phyloP scores from a whole-genome alignment of 106 monocot genomes.

The Triglochin maritima region DNA sequence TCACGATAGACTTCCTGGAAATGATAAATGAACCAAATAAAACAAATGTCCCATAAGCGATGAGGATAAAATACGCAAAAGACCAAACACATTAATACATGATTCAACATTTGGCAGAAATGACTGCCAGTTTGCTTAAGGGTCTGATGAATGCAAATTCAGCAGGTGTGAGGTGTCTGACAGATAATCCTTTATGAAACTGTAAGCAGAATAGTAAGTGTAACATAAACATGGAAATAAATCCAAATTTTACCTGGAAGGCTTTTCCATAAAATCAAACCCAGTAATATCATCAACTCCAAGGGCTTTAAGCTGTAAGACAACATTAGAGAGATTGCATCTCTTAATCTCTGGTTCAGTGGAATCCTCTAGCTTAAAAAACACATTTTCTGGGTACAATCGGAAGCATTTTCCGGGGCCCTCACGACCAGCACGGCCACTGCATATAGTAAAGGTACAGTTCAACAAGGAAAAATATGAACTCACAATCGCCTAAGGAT shows the following conservation, averaged over 20 bases:
- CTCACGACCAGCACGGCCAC: constrained; percentile 95
- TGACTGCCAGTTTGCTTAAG: too few relatives aligned
- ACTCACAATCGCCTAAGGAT: too few relatives aligned
- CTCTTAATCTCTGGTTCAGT: constrained; percentile 90
- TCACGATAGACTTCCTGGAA: constrained; percentile 58
- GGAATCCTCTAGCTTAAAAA: constrained; percentile 65
- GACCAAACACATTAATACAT: background rate
- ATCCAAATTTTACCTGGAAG: constrained; percentile 52
- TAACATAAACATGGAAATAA: background rate
- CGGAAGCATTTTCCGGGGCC: constrained; percentile 87
- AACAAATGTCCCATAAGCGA: background rate
- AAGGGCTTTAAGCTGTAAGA: constrained; percentile 87
- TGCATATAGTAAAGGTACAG: constrained; percentile 37
- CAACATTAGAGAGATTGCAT: constrained; percentile 89
- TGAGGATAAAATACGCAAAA: background rate
- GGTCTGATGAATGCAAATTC: too few relatives aligned
- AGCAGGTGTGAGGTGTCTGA: too few relatives aligned
- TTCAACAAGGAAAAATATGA: too few relatives aligned
- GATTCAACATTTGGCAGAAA: too few relatives aligned
- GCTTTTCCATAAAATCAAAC: constrained; percentile 99
- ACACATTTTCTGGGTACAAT: constrained; percentile 79
- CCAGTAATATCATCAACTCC: constrained; percentile 85
- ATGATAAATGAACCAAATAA: background rate
- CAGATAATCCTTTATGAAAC: too few relatives aligned
- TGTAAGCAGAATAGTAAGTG: background rate